Base-by-base conservation (phyloP, 2,329 filamentous ascomycete genomes). In the Hypoxylon sp. region DNA sequence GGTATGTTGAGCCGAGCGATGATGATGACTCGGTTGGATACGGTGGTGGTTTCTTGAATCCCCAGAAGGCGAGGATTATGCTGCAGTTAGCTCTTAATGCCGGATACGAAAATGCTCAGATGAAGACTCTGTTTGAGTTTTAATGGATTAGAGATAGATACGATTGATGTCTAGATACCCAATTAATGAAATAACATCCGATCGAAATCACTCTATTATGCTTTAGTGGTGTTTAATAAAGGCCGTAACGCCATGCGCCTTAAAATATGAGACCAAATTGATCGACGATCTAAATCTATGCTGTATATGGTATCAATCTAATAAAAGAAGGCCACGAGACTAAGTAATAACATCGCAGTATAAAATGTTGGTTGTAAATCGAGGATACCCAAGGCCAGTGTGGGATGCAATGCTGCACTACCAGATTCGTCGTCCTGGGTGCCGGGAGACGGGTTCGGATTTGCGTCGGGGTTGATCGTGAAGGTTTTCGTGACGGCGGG, bases 51-150 rank as follows among this genome's bases (percentile, higher is more conserved):
- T 80, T 78, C 51, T 72, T 82, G 31, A 82, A 82, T 58, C 80
- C 81, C 3, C 75, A 78, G 58, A 82, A 83, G 66, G 74, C 78
- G 20, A 73, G 79, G 30, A 75, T 84, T 15, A 65, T 82, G 65
- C 65, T 83, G 55, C 73, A 77, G 62, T 67, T 77, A 11, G 72
- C 69, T 9, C 44, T 68, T 8, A 47, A 57, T 43, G 37, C 65
- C 65, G 36, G 70, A 59, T 64, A 63, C 48, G 26, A 62, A 63
- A 40, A 36, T 8, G 50, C 45, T 11, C 49, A 60, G 48, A 23
- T 60, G 42, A 42, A 23, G 31, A 31, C 34, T 1, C 7, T 63
- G 9, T 62, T 62, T 12, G 59, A 60, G 21, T 51, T 51, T n/a
- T 32, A 50, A 59, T 11, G 41, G 26, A 7, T 57, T 46, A 31